Conservation (phyloP, 805 yeast species). For the Candida glaebosa region DNA sequence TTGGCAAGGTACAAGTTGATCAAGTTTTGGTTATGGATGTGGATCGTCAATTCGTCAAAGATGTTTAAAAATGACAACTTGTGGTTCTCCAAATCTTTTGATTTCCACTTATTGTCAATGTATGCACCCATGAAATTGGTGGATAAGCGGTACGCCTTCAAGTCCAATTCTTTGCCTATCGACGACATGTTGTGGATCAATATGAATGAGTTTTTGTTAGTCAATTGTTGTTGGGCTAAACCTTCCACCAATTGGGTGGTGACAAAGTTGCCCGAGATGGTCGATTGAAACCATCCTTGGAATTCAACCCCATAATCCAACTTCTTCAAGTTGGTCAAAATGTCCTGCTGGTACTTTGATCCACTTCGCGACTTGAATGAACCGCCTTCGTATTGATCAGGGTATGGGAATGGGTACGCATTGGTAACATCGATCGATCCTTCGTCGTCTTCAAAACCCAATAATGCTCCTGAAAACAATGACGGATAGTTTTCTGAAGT, state of each 20-base stretch:
- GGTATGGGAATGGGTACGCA: slow-evolving; percentile 65
- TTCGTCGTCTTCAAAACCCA: slow-evolving; percentile 64
- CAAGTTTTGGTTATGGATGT: slow-evolving; percentile 65
- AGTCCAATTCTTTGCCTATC: slow-evolving; percentile 58
- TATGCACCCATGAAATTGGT: slow-evolving; percentile 54
- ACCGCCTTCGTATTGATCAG: slow-evolving; percentile 61
- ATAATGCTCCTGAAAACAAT: slow-evolving; percentile 64
- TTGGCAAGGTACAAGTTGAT: slow-evolving; percentile 50
- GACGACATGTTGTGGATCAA: slow-evolving; percentile 69
- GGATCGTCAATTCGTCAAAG: slow-evolving; percentile 68
- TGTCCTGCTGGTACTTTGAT: slow-evolving; percentile 63
- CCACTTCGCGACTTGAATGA: slow-evolving; percentile 61
- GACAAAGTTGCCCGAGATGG: slow-evolving; percentile 66
- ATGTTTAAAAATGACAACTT: slow-evolving; percentile 62
- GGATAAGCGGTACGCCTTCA: slow-evolving; percentile 69
- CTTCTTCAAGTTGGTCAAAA: slow-evolving; percentile 56
- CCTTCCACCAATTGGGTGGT: slow-evolving; percentile 65
- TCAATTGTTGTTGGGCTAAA: slow-evolving; percentile 60
- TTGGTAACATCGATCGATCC: slow-evolving; percentile 52
- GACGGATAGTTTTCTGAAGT: slow-evolving; percentile 62
- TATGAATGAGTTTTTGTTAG: slow-evolving; percentile 53
- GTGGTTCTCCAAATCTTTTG: slow-evolving; percentile 57
- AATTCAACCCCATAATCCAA: slow-evolving; percentile 66
- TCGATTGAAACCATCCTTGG: slow-evolving; percentile 79
- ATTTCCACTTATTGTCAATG: slow-evolving; percentile 59